Base-by-base conservation (phyloP, 345 rosid species). In the Cardamine resedifolia region DNA sequence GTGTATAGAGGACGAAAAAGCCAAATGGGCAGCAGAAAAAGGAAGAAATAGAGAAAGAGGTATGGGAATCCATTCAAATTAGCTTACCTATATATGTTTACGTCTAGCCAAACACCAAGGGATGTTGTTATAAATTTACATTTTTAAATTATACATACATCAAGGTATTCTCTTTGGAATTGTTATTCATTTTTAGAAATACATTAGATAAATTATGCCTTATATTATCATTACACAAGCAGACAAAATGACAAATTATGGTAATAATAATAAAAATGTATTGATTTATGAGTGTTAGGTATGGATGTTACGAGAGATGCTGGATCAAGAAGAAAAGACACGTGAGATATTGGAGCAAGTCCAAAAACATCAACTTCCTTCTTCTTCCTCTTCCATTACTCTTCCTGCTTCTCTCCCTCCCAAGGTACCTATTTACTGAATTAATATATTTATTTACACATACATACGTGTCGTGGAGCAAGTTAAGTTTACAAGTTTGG, bases 41-140 rank as follows among this genome's bases (percentile, higher is more conserved):
- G 78, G 96, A 86, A 73, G 87, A 80, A 58, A 87, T 90, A 33
- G 89, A 90, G 86, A 84, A 86, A 83, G 97, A 94, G 96, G 98
- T 94, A 84, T 69, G 59, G 20, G 39, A 55, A 30, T 64, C 75
- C 59, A 75, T 53, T 36, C 11, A 12, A 41, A 52, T 24, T 53
- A 61, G 58, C 71, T 76, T 76, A 45, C 74, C 57, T 58, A 34
- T 69, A 61, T 55, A 24, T 44, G 10, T 60, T 39, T 67, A 51
- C 60, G n/a, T 18, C 36, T 60, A 75, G 51, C 26, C 70, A 68
- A 68, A 75, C 79, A 68, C 7, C 27, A 76, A 44, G 70, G 10
- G 51, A 69, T 76, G 75, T 50, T 58, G 55, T 55, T 68, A 52
- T 43, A 51, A 59, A 68, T 39, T 10, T 59, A 41, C 47, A 26